Base-by-base conservation (phyloP, 1,284 basidiomycete species). In the Trichosporon sp. region DNA sequence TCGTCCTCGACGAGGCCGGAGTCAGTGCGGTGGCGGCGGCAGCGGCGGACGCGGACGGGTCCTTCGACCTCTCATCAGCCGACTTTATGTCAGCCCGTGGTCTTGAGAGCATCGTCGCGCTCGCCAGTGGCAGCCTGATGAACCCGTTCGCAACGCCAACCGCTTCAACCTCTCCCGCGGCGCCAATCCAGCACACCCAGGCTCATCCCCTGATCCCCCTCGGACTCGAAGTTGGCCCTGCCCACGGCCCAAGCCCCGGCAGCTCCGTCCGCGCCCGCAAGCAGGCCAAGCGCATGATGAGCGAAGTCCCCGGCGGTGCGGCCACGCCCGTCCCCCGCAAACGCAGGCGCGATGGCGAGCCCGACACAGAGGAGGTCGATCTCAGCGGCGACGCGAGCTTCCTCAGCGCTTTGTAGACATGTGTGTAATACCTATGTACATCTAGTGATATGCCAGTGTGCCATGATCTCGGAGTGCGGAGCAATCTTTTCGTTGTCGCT, bases 251-350 rank as follows among this genome's bases (percentile, higher is more conserved):
- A 0, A 69, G 68, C 19, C 71, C 74, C 14, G 81, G 81, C 32
- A 76, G 75, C 8, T 77, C 75, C 10, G 72, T 76, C n/a, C 71
- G 78, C 51, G 81, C 81, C 4, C 75, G 81, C 65, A 79, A 78
- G 65, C 74, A 79, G 69, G 76, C 77, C 2, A 81, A 81, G 70
- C 67, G 79, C 40, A 71, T 69, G 65, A 76, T 76, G 65, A 72
- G 68, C 32, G 78, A 80, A 65, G 61, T 77, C 1, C 81, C 81
- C 1, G 80, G 79, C 16, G 81, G 81, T 12, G 79, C 81, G 0
- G 80, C 78, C 7, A 78, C 76, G 66, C 81, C 81, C 10, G 81
- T 83, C 5, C 69, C 79, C 0, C 79, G 79, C 71, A 64, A 76
- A 40, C 64, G 69, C 2, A 73, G 68, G 46, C 70, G 69, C 11